Conservation (phyloP, 2,329 filamentous ascomycete genomes). For the Podosphaera aphanis region DNA sequence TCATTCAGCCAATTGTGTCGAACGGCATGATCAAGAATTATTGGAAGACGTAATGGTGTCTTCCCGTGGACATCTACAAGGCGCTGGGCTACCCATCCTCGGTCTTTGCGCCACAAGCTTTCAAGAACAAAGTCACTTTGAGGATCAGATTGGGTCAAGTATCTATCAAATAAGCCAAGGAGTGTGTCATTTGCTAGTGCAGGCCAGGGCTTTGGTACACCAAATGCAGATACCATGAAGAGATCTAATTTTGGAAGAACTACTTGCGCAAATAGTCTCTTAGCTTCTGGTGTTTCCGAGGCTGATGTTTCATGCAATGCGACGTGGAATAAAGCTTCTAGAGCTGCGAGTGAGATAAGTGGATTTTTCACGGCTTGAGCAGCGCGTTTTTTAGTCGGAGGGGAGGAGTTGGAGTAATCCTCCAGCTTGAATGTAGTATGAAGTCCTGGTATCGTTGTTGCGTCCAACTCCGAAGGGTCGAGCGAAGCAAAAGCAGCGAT, state of each 20-base stretch:
- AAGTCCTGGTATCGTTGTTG: slow-evolving; percentile 61
- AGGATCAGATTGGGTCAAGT: slow-evolving; percentile 53
- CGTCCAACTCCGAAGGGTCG: slow-evolving; percentile 53
- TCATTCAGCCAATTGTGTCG: slow-evolving; percentile 69
- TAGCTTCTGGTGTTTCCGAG: slow-evolving; percentile 38
- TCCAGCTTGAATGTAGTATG: slow-evolving; percentile 49
- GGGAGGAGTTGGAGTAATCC: slow-evolving; percentile 36
- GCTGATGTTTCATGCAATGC: slow-evolving; percentile 36
- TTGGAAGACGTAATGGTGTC: slow-evolving; percentile 40
- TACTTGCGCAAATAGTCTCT: slow-evolving; percentile 40
- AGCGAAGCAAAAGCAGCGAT: slow-evolving; percentile 67
- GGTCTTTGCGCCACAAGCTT: slow-evolving; percentile 77
- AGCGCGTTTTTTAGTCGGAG: slow-evolving; percentile 34
- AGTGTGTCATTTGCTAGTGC: slow-evolving; percentile 51
- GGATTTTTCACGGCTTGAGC: slow-evolving; percentile 58
- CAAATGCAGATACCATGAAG: slow-evolving; percentile 56
- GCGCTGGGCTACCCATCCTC: slow-evolving; percentile 59
- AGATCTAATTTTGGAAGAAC: slow-evolving; percentile 53
- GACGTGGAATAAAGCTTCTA: slow-evolving; percentile 43
- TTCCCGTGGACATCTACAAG: slow-evolving; percentile 55
- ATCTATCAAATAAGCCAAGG: slow-evolving; percentile 58
- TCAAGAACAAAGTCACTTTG: slow-evolving; percentile 76
- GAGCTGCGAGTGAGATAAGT: slow-evolving; percentile 67
- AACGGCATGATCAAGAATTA: slow-evolving; percentile 57
- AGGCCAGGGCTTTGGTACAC: slow-evolving; percentile 57